Conservation (phyloP, 208 protist genomes). For the Acanthamoeba lugdunensis region DNA sequence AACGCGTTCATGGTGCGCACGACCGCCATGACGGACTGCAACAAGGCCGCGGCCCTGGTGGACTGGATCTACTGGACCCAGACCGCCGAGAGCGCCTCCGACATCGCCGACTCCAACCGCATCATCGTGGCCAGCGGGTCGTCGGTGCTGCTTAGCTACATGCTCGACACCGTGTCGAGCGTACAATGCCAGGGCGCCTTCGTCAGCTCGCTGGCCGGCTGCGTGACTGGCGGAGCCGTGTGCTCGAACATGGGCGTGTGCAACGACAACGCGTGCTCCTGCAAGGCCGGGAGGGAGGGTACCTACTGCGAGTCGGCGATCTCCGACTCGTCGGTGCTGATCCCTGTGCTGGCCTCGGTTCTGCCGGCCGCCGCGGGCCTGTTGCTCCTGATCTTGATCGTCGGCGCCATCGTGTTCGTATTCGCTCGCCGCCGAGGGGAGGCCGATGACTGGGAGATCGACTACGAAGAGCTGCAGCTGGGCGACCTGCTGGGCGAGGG, state of each 20-base stretch:
- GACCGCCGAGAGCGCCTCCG: neutral
- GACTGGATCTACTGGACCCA: constrained; percentile 21
- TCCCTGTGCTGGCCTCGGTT: neutral
- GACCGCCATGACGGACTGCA: neutral
- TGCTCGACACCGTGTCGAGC: neutral
- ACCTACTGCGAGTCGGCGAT: neutral
- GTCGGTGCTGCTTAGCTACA: neutral
- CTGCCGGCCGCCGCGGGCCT: neutral
- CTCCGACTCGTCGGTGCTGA: neutral
- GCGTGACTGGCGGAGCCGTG: neutral
- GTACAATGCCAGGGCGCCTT: neutral
- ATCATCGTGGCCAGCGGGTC: neutral
- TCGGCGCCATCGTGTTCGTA: neutral
- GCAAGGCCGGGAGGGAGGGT: neutral
- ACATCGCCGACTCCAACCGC: neutral
- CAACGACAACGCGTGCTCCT: neutral
- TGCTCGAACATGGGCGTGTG: neutral
- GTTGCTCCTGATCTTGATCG: neutral
- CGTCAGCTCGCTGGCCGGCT: neutral
- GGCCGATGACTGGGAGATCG: neutral
- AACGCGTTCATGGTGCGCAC: neutral
- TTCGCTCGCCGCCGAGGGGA: neutral
- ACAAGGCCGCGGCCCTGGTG: neutral
- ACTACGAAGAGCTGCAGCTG: neutral
- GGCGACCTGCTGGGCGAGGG: neutral